Conservation (phyloP, 1,139 yeast genomes). For the Candida labiduridarum region DNA sequence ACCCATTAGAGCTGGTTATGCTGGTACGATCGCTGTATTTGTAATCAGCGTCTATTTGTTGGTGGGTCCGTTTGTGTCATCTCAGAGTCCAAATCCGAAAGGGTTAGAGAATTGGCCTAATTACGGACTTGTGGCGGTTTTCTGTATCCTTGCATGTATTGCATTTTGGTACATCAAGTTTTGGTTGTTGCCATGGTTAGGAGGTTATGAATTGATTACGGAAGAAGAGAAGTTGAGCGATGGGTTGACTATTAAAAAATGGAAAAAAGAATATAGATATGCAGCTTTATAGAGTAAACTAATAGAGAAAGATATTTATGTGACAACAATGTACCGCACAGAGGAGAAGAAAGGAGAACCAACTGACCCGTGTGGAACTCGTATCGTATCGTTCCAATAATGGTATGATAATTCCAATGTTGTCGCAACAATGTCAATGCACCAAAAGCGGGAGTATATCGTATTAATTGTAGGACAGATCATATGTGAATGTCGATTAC, state of each 20-base stretch:
- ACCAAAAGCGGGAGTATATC: too few relatives aligned
- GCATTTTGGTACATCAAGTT: constrained; percentile 55
- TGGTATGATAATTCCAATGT: too few relatives aligned
- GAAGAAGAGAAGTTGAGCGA: constrained; percentile 47
- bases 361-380: too few relatives aligned
- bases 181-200: constrained; percentile 43
- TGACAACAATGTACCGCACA: not conserved
- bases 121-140: constrained; percentile 46
- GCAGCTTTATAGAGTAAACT: constrained; percentile 6
- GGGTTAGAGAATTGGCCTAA: constrained; percentile 55
- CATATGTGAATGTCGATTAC: not conserved
- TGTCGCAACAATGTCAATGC: too few relatives aligned
- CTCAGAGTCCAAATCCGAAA: constrained; percentile 40
- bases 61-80: constrained; percentile 50
- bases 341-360: too few relatives aligned
- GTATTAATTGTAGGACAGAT: too few relatives aligned
- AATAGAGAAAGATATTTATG: not conserved
- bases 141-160: constrained; percentile 36
- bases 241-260: constrained; percentile 56
- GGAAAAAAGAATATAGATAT: constrained; percentile 31
- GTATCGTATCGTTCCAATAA: too few relatives aligned
- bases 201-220: constrained; percentile 43
- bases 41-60: constrained; percentile 42
- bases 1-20: constrained; percentile 49
- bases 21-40: constrained; percentile 48